These are phyloP conservation scores for Pelargonium nanum DNA, from an alignment of 345 rosid genomes.

Conservation along the genomic window DNA sequence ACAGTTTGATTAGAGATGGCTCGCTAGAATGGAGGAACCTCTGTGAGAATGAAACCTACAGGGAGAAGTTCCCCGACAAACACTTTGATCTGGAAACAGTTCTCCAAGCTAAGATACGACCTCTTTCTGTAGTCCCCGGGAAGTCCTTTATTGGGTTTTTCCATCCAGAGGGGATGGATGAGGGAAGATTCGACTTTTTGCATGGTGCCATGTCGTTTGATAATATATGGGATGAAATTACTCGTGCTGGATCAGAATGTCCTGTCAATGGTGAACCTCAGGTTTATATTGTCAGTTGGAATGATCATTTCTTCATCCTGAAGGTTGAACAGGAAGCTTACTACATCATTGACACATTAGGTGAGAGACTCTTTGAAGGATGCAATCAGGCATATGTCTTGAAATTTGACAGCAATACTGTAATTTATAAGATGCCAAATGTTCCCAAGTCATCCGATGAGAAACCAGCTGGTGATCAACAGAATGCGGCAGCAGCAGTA, in stretches of 20 bases:
- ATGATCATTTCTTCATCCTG: conserved; percentile 89
- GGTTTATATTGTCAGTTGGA: conserved; percentile 92
- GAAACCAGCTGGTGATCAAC: conserved; percentile 31
- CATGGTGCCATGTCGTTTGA: conserved; percentile 90
- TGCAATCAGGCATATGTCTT: conserved; percentile 88
- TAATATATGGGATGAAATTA: conserved; percentile 88
- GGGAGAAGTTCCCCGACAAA: conserved; percentile 74
- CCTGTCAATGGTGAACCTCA: conserved; percentile 34
- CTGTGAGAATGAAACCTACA: conserved; percentile 64
- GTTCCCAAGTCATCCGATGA: conserved; percentile 30
- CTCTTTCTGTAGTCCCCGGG: conserved; percentile 50
- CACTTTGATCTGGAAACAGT: conserved; percentile 95
- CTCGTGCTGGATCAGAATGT: conserved; percentile 34
- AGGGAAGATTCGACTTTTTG: conserved; percentile 59
- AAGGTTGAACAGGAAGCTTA: conserved; percentile 75
- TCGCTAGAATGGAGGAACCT: conserved; percentile 91
- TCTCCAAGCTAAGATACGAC: conserved; percentile 73
- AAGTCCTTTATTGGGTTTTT: conserved; percentile 91
- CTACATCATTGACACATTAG: conserved; percentile 82
- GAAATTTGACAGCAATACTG: conserved; percentile 59
- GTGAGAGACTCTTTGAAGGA: conserved; percentile 96
- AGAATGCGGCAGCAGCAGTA: conserved; percentile 11
- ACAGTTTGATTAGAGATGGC: conserved; percentile 82
- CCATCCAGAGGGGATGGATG: conserved; percentile 78
- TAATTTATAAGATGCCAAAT: conserved; percentile 35